Base-by-base conservation (phyloP, 768 basidiomycete genomes). In the Boletus eberwhitei region DNA sequence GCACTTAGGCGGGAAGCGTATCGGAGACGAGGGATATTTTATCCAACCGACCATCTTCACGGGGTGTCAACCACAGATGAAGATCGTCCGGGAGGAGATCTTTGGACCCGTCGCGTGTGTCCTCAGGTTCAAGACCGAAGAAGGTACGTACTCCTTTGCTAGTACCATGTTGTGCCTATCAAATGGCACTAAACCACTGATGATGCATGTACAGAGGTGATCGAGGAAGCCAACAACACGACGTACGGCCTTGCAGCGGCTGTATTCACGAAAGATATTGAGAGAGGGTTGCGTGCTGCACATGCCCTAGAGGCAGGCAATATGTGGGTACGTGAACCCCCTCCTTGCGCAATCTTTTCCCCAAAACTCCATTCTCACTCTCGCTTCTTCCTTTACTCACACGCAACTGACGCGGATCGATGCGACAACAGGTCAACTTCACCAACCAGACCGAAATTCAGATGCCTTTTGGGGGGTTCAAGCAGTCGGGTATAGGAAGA, bases 291-390 rank as follows among this genome's bases (percentile, higher is more conserved):
- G 46, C 65, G 67, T 12, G 72, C 76, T 29, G 75, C 77, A 16
- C 69, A 74, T 48, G 65, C 67, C 40, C 62, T 82, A 13, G 73
- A 80, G 52, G 76, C 77, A 4, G 80, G 80, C 31, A 78, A 87
- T 16, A 82, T 80, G 13, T 91, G 85, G 84, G 79, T 84, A 51
- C 12, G 51, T 66, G 45, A 35, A 29, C 21, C 31, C 31, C 17
- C 31, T 6, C 8, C 24, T 24, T 22, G 9, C 14, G n/a, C 16
- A 21, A 31, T 31, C 21, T 26, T 46, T 45, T n/a, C n/a, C 17
- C 14, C 40, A 5, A 31, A 21, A 26, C 41, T 45, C 9, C 24
- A 13, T 12, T 6, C 29, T 45, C 29, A n/a, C 29, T 9, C 21
- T 5, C 16, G 17, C 12, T n/a, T 29, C 9, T 21, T 47, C 21